Percentiles rank a stretch among this genome's conserved stretches.
phyloP scores from a whole-genome alignment of 2,329 filamentous ascomycete genomes.

The Pseudogymnoascus sp. region DNA sequence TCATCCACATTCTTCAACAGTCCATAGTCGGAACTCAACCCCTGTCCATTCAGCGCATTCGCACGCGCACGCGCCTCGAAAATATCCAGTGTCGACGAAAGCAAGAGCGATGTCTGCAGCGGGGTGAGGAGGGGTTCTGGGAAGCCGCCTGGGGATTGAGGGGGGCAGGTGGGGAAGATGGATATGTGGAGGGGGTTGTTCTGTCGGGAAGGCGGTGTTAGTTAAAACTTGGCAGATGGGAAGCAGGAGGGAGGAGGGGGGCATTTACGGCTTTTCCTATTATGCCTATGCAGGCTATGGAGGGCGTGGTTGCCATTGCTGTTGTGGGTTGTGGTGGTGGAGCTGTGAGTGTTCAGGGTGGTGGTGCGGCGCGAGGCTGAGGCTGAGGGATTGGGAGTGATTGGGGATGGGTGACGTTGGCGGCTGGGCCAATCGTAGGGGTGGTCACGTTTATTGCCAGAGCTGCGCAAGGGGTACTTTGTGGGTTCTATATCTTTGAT shows the following conservation, averaged over 20 bases:
- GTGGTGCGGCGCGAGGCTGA: background rate
- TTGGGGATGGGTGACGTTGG: background rate
- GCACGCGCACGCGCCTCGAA: slow-evolving; percentile 78
- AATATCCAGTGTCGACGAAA: slow-evolving; percentile 87
- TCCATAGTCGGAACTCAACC: slow-evolving; percentile 75
- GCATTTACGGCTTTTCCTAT: slow-evolving; percentile 79
- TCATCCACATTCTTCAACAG: slow-evolving; percentile 92
- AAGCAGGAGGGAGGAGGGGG: background rate
- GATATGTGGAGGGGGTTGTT: slow-evolving; percentile 94
- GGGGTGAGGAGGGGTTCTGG: slow-evolving; percentile 54
- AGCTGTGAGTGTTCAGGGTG: slow-evolving; percentile 6
- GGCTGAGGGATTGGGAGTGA: background rate
- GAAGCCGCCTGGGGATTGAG: slow-evolving; percentile 33
- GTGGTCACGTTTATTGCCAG: background rate
- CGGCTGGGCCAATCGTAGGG: background rate
- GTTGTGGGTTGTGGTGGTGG: slow-evolving; percentile 13
- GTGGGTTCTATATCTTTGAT: background rate
- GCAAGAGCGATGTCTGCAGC: slow-evolving; percentile 86
- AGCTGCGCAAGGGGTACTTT: background rate
- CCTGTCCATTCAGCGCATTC: slow-evolving; percentile 46
- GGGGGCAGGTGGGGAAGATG: slow-evolving; percentile 61
- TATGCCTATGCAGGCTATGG: slow-evolving; percentile 86
- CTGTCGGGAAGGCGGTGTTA: slow-evolving; percentile 39
- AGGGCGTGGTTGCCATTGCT: slow-evolving; percentile 61
- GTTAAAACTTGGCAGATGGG: background rate